Evolutionary conservation across 2,329 filamentous ascomycete species (phyloP), one percentile per base, ranked within the genome.

Genomic region (Colletotrichum orbiculare): DNA sequence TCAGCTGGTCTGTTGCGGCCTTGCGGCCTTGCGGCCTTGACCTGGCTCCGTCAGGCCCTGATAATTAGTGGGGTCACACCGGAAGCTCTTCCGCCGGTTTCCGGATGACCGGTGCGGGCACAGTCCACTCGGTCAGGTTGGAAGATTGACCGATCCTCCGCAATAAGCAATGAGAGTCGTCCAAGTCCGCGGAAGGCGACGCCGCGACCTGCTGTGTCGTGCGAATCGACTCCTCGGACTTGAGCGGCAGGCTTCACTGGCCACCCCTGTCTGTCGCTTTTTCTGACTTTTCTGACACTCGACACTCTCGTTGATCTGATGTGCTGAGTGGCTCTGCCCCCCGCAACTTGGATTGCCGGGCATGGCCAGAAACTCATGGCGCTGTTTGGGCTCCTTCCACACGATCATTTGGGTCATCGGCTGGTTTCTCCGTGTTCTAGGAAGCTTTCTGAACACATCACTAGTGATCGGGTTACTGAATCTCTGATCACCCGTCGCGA

Each of bases 11-110:
- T 4, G 39, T 65, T 56, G 5, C 38, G 56, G 61, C 55, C 54
- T 60, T 42, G 38, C 35, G 35, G 60, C 61, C 49, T 64, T 54
- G 17, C 50, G 57, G 49, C 52, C 50, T 61, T 41, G 25, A 25
- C 25, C 25, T 25, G 25, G 25, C 25, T 5, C 25, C 35, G 17
- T 8, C 13, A 41, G 10, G 6, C 37, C 17, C 12, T 8, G 12
- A 13, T 10, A 4, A 10, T 42, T 35, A n/a, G 46, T 25, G 61
- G 62, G 62, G 13, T 4, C 58, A 5, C 2, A 10, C 50, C 57
- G 62, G 62, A 62, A 62, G n/a, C 58, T 37, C 39, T 52, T 52
- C 57, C 57, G 62, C 62, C 62, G 52, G 50, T 43, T 62, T 52
- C 62, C 62, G 62, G 62, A 65, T 37, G 8, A 52, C 58, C 62